Conservation (phyloP, 2,329 filamentous ascomycete genomes). For the Alternaria novae-zelandiae region DNA sequence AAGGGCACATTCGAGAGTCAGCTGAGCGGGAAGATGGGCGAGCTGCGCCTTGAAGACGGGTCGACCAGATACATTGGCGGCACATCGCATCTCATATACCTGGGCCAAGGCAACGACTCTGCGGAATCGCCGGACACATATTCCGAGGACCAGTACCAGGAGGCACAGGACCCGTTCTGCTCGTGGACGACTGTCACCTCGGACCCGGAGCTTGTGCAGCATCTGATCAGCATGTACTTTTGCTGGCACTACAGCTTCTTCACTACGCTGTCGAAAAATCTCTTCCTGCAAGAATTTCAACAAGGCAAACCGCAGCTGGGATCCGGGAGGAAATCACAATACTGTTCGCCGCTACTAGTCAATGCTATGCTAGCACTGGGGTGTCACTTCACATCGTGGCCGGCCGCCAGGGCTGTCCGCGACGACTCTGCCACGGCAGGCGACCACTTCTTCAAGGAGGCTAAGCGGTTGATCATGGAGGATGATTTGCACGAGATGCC, state of each 20-base stretch:
- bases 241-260: conserved; percentile 98
- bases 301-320: conserved; percentile 67
- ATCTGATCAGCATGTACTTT: conserved; percentile 97
- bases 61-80: conserved; percentile 91
- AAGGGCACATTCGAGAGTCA: conserved; percentile 71
- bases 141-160: conserved; percentile 54
- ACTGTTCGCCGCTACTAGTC: conserved; percentile 88
- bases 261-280: conserved; percentile 81
- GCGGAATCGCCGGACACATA: conserved; percentile 41
- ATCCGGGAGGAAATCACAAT: conserved; percentile 64
- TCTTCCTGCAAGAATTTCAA: conserved; percentile 87
- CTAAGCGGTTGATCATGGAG: conserved; percentile 85
- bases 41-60: conserved; percentile 84
- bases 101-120: conserved; percentile 51
- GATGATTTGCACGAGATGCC: conserved; percentile 94
- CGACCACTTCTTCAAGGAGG: conserved; percentile 94
- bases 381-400: conserved; percentile 85
- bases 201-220: conserved; percentile 78
- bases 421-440: conserved; percentile 85
- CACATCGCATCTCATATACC: conserved; percentile 89
- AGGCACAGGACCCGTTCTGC: conserved; percentile 72
- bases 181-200: conserved; percentile 89
- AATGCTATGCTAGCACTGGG: conserved; percentile 93
- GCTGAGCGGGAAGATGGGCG: conserved; percentile 90
- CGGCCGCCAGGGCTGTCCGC: conserved; percentile 72